Conservation (phyloP, 257 asterid genomes). For the Scutellaria baicalensis region DNA sequence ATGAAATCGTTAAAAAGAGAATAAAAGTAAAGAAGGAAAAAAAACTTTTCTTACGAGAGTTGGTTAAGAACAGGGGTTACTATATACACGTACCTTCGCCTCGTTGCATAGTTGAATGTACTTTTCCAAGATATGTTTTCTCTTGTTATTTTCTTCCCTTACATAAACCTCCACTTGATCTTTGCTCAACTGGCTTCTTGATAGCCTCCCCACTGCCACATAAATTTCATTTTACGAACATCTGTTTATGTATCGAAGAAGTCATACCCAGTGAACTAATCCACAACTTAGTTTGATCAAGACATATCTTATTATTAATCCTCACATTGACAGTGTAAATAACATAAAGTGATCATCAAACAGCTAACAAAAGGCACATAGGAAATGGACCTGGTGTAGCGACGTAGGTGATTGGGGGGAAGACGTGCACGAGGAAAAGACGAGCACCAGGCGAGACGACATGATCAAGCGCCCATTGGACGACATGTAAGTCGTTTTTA, state of each 20-base stretch:
- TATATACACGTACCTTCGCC: slow-evolving; percentile 34
- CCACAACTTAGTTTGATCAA: background rate
- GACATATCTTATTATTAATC: background rate
- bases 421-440: slow-evolving; percentile 53
- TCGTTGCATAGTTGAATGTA: slow-evolving; percentile 62
- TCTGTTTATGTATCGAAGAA: background rate
- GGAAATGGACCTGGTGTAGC: slow-evolving; percentile 52
- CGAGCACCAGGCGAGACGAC: slow-evolving; percentile 44
- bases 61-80: no score
- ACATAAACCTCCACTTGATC: slow-evolving; percentile 52
- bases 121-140: slow-evolving; percentile 46
- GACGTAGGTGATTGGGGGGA: slow-evolving; percentile 51
- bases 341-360: background rate
- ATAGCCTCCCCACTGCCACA: slow-evolving; percentile 61
- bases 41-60: no score
- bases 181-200: slow-evolving; percentile 66
- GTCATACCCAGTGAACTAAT: background rate
- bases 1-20: no score
- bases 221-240: background rate
- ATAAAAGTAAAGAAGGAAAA: no score
- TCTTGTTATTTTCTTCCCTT: slow-evolving; percentile 59
- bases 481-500: slow-evolving; percentile 55
- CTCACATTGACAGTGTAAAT: background rate
- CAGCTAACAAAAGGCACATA: background rate
- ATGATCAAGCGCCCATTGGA: slow-evolving; percentile 68